These are phyloP conservation scores for Pleurozium schreberi DNA, from an alignment of 225 moss, liverwort and hornwort species.

Conservation along the genomic window DNA sequence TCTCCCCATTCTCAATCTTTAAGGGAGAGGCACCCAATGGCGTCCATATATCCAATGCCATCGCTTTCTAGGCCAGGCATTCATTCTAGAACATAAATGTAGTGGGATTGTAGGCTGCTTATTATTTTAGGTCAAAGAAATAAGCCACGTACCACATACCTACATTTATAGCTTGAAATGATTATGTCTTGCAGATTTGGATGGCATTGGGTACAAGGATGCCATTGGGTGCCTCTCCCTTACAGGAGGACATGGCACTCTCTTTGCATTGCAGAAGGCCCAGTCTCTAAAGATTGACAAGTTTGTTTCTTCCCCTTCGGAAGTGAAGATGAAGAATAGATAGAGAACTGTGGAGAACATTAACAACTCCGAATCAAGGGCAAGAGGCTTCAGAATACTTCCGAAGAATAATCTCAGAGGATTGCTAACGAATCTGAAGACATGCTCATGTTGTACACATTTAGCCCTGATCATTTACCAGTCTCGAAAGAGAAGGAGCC, in stretches of 20 bases:
- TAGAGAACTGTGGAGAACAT: not conserved
- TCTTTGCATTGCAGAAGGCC: not conserved
- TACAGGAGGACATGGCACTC: fast-evolving
- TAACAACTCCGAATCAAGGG: not conserved
- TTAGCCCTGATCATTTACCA: not conserved
- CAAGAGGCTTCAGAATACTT: not conserved
- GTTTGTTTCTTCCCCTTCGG: not conserved
- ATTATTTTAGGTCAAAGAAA: not conserved
- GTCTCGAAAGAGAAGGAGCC: not conserved
- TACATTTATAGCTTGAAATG: no score
- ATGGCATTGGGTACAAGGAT: no score
- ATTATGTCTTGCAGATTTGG: no score
- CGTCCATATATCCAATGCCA: no score
- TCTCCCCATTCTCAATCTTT: not conserved
- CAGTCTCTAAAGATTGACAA: not conserved
- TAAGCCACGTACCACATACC: no score
- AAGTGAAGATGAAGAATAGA: not conserved
- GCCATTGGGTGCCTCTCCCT: no score
- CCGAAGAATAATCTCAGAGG: not conserved
- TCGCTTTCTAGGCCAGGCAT: no score
- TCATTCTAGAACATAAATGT: no score
- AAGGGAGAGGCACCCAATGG: no score
- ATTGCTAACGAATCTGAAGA: not conserved
- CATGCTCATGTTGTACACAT: no score
- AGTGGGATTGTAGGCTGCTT: no score